A percentile compares a stretch with the other conserved stretches of the same genome.
These are phyloP conservation scores for Trichophyton verrucosum DNA, from an alignment of 2,329 filamentous ascomycete genomes.

Conservation along the genomic window DNA sequence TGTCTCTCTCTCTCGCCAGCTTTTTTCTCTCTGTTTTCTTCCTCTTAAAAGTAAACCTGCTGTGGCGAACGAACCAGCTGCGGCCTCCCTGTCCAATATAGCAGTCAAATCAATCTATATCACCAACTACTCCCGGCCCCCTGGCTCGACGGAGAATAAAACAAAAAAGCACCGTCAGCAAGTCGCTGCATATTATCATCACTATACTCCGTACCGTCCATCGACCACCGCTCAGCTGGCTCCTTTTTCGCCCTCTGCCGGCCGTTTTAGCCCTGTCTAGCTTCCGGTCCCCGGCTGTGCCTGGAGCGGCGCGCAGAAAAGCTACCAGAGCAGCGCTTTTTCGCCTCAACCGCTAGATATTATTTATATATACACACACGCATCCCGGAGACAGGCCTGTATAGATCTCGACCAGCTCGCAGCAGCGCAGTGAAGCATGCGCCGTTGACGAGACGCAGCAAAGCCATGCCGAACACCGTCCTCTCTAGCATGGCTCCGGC, in stretches of 20 bases:
- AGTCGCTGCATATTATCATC: no score
- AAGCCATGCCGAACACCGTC: background rate
- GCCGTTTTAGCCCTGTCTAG: no score
- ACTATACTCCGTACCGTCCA: background rate
- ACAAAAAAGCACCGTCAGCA: background rate
- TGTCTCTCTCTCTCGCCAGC: background rate
- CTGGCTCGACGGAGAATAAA: slow-evolving; percentile 1
- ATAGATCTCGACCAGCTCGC: background rate
- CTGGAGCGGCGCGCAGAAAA: background rate
- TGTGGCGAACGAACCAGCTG: background rate
- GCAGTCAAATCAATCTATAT: background rate
- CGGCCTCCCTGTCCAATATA: background rate
- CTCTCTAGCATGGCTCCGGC: background rate
- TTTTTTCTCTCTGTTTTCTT: background rate
- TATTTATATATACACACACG: no score
- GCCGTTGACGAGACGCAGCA: background rate
- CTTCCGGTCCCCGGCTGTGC: no score
- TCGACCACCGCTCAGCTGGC: background rate
- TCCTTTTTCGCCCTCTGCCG: no score
- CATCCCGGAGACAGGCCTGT: no score
- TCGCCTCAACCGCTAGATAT: no score
- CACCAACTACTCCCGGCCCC: background rate
- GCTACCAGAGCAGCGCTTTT: background rate
- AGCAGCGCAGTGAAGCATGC: background rate
- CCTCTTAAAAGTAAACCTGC: background rate